Evolutionary conservation across 75 land plant species (phyloP), one percentile per base, ranked within the genome.

Genomic region (Cryptomeria japonica): DNA sequence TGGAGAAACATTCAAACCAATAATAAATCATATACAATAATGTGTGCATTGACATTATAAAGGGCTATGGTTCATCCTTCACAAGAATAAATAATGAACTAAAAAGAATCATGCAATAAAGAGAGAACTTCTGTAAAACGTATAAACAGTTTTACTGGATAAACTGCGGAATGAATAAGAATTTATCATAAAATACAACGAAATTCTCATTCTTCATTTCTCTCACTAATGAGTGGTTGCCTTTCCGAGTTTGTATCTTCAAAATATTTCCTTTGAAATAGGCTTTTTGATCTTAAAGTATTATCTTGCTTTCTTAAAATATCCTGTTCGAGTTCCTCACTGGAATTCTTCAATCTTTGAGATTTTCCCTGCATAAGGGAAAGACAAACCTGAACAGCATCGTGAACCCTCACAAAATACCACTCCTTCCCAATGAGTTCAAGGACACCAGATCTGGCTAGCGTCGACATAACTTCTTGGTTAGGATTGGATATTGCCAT

Each of bases 391-490:
- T 98, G 99, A 36, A 98, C 98, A 18, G 99, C 99, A 89, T 98
- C 99, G 82, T 98, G 99, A 22, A 97, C 94, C 83, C 99, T 91
- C 84, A 98, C 99, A 84, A 98, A 97, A 85, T 91, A 97, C 99
- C 99, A 98, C 75, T 96, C 95, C 75, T 88, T 92, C 38, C 99
- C 99, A 77, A 98, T 92, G 31, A 97, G 82, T 44, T 96, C 97
- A 3, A 96, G 91, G 5, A 98, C 87, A 3, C 96, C 97, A 25
- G 97, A 86, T 80, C 87, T 92, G 46, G 95, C 89, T 5, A 98
- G 88, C 6, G 94, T 92, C 15, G 89, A 88, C 87, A 97, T 90
- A 31, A 98, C 97, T 85, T 96, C 93, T 15, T 88, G 92, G 85
- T 97, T 98, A 25, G 99, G 99, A 92, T 97, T 98, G 53, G 99